These are phyloP conservation scores for Mycena latifolia DNA, from an alignment of 768 basidiomycete species.

Conservation along the genomic window DNA sequence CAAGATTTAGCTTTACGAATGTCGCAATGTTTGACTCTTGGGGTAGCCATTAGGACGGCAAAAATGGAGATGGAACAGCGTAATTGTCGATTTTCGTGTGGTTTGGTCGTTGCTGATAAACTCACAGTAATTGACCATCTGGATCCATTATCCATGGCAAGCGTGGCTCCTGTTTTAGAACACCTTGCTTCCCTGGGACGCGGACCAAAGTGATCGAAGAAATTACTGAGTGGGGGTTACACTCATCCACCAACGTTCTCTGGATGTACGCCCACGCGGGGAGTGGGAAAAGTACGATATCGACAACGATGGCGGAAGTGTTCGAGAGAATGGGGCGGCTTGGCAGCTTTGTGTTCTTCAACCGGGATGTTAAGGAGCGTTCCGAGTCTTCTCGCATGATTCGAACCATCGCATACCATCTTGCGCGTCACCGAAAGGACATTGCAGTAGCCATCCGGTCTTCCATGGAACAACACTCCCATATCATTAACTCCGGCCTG, in stretches of 20 bases:
- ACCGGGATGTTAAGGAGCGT: constrained; percentile 43
- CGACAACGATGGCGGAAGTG: constrained; percentile 50
- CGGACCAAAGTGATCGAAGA: constrained; percentile 6
- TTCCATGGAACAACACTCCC: constrained; percentile 42
- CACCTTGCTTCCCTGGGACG: constrained; percentile 3
- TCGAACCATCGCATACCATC: constrained; percentile 50
- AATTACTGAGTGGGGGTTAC: constrained; percentile 10
- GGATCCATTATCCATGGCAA: constrained; percentile 1
- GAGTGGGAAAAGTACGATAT: constrained; percentile 49
- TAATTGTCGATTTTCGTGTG: neutral
- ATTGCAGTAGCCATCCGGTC: constrained; percentile 41
- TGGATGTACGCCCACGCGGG: constrained; percentile 18
- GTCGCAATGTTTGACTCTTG: neutral
- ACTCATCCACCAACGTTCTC: constrained; percentile 1
- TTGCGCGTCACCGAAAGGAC: constrained; percentile 47
- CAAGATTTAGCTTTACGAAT: neutral
- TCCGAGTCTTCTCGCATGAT: constrained; percentile 46
- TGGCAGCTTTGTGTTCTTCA: constrained; percentile 51
- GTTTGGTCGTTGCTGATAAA: neutral
- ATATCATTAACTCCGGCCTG: constrained; percentile 43
- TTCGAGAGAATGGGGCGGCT: constrained; percentile 47
- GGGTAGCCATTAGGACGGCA: neutral
- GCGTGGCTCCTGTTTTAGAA: neutral
- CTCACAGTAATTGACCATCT: neutral
- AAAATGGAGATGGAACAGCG: neutral